Conservation (phyloP, 1,284 basidiomycete genomes). For the Microbotryomycetes sp. region DNA sequence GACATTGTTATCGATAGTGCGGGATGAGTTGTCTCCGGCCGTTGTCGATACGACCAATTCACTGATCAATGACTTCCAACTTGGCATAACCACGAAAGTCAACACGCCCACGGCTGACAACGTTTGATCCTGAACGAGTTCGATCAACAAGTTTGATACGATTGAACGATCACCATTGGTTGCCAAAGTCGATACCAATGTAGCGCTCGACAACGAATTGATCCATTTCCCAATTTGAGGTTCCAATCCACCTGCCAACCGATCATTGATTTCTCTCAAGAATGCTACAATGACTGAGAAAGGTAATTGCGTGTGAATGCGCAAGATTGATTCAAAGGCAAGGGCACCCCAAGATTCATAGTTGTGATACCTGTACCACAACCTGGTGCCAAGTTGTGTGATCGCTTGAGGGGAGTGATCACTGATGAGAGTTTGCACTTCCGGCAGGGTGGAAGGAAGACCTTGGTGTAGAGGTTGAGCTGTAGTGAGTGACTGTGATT, state of each 20-base stretch:
- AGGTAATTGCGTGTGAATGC: conserved; percentile 10
- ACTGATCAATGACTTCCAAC: conserved; percentile 6
- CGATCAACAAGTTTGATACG: conserved; percentile 4
- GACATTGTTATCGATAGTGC: background rate
- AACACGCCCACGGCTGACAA: conserved; percentile 6
- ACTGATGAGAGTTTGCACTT: conserved; percentile 24
- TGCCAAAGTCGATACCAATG: conserved; percentile 3
- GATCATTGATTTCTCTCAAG: conserved; percentile 17
- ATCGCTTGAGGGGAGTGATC: conserved; percentile 15
- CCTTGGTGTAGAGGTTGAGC: background rate
- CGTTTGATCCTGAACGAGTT: conserved; percentile 15
- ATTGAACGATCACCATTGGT: background rate
- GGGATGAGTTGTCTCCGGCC: background rate
- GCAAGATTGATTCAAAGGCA: conserved; percentile 67
- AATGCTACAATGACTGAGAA: background rate
- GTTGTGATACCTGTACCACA: conserved; percentile 70
- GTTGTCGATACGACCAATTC: background rate
- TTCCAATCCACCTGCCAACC: conserved; percentile 9
- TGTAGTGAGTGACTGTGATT: conserved; percentile 1
- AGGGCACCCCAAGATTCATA: conserved; percentile 65
- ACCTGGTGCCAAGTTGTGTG: conserved; percentile 39
- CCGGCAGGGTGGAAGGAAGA: conserved; percentile 11
- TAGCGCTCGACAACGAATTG: background rate
- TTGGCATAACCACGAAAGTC: conserved; percentile 11
- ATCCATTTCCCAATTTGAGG: conserved; percentile 12